A percentile compares a stretch with the other conserved stretches of the same genome.
These are phyloP conservation scores for Gnaphalium uliginosum DNA, from an alignment of 129 eudicot genomes.

Conservation along the genomic window DNA sequence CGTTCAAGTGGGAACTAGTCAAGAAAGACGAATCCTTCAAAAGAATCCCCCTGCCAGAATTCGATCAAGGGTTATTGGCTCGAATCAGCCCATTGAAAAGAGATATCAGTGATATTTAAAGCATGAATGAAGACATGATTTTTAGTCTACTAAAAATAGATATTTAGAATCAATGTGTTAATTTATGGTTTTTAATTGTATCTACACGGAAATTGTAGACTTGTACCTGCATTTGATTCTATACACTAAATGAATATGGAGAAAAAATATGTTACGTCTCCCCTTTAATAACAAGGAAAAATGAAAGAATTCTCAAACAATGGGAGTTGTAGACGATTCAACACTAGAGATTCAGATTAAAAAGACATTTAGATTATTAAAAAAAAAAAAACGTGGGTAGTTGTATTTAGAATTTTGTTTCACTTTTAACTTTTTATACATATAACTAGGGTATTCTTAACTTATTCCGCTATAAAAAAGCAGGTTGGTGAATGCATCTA, in stretches of 20 bases:
- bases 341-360: too few species aligned
- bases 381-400: not conserved
- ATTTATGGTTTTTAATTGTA: not conserved
- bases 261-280: too few species aligned
- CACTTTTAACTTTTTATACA: too few species aligned
- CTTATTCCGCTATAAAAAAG: too few species aligned
- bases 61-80: slow-evolving; percentile 49
- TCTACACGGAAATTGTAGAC: not conserved
- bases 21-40: slow-evolving; percentile 35
- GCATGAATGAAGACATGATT: not conserved
- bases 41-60: slow-evolving; percentile 55
- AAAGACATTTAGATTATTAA: not conserved
- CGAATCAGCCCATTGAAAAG: slow-evolving; percentile 32
- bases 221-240: not conserved
- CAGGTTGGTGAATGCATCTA: not conserved
- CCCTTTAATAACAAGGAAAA: too few species aligned
- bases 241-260: too few species aligned
- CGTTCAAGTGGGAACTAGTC: slow-evolving; percentile 46
- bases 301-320: too few species aligned
- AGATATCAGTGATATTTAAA: not conserved
- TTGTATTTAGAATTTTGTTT: not conserved
- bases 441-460: too few species aligned
- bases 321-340: too few species aligned
- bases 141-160: not conserved
- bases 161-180: not conserved